Evolutionary conservation across 1,284 basidiomycete genomes (phyloP), one percentile per base, ranked within the genome.

Genomic region (Acaromyces ingoldii): DNA sequence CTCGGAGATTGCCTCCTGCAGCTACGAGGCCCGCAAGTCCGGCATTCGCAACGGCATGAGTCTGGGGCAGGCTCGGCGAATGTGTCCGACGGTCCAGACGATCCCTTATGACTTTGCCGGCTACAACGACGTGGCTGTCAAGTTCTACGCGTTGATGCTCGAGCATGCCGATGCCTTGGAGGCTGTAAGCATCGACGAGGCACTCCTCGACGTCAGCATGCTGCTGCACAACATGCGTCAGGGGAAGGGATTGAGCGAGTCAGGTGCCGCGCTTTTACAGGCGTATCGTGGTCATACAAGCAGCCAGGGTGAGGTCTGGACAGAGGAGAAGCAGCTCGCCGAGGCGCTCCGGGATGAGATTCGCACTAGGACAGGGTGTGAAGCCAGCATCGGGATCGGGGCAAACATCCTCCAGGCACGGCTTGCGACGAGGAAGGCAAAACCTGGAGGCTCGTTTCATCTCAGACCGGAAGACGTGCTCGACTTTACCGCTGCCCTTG

Each of bases 21-120:
- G 89, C 70, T 98, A 98, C 70, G 91, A 93, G 67, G 91, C 93
- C 0, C 81, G 93, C 38, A 80, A 80, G 24, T 89, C 85, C 72
- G 93, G 93, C 1, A 83, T 98, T 42, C 85, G 83, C 76, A 91
- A 92, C 63, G 95, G 93, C 3, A 97, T 97, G 91, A 91, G 86
- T 85, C 84, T 61, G 17, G 80, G 73, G 4, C 69, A 67, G 29
- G 72, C 72, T 3, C 63, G 62, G 44, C 49, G 58, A 29, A 57
- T 60, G 9, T 74, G 70, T 34, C 53, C 65, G 0, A 45, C 58
- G 0, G 76, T 90, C 25, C 73, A 80, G 49, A 93, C 91, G 0
- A 88, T 98, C 11, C 91, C 93, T 0, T 96, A 93, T 72, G 87
- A 91, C 75, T 92, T 89, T 63, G 84, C 88, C 55, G 64, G 67